phyloP scores from a whole-genome alignment of 1,139 yeast genomes.

The Scheffersomyces segobiensis region DNA sequence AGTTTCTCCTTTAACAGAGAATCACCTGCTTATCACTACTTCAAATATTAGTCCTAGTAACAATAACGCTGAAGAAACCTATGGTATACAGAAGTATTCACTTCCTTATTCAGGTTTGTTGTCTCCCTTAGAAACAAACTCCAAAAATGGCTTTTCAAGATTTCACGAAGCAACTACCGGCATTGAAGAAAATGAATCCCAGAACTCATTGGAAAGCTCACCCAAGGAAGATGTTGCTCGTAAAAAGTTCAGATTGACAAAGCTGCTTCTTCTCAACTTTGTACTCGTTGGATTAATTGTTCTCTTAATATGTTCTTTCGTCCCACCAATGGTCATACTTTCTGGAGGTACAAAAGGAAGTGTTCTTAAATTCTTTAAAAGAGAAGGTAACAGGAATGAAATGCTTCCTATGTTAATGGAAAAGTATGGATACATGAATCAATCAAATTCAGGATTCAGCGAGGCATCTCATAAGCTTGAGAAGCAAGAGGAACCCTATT shows the following conservation, averaged over 20 bases:
- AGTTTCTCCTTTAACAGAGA: background rate
- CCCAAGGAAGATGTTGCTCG: background rate
- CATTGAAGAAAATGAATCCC: background rate
- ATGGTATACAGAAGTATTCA: background rate
- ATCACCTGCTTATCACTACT: background rate
- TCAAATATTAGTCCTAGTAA: background rate
- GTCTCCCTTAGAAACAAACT: background rate
- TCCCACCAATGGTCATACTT: conserved; percentile 22
- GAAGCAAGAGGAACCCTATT: conserved; percentile 18
- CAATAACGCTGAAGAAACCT: background rate
- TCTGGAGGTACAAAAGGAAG: conserved; percentile 21
- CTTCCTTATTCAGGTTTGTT: background rate
- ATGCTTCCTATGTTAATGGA: conserved; percentile 8
- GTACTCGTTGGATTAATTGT: conserved; percentile 11
- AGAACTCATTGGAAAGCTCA: background rate
- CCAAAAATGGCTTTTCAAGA: background rate
- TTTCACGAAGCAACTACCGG: background rate
- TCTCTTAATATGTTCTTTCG: conserved; percentile 18
- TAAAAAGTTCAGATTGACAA: background rate
- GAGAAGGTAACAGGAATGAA: conserved; percentile 4
- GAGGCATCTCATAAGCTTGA: background rate
- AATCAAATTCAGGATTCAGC: background rate
- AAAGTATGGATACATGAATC: conserved; percentile 2
- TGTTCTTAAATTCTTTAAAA: conserved; percentile 18
- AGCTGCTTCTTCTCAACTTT: conserved; percentile 3